Base-by-base conservation (phyloP, 176 grass and related monocot genomes). In the Zea mays region DNA sequence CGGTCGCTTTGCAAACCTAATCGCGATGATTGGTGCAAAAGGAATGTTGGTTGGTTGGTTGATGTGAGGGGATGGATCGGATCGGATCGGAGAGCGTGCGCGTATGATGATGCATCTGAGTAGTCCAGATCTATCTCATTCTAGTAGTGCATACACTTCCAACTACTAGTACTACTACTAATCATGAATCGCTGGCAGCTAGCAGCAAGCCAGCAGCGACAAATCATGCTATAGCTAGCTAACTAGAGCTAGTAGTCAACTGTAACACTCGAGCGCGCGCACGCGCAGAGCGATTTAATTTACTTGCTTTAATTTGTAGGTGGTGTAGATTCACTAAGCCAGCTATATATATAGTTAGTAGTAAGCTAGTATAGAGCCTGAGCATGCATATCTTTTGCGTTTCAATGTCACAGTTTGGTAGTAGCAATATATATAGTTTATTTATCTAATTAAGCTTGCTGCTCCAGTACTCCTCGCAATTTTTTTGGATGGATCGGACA, bases 11-110 rank as follows among this genome's bases (percentile, higher is more conserved):
- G 69, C 75, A 50, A 83, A 78, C 75, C 80, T 74, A 88, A 83
- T 20, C 1, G 50, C 60, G 62, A 79, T 88, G 80, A 83, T 83
- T 88, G 80, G 80, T 52, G 69, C 74, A 74, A 43, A 88, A 79
- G 44, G 69, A 88, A 88, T 83, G 86, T 88, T 87, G 42, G 39
- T 64, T 87, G 42, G 39, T 64, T 49, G 12, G 2, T 59, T 4
- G 19, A 10, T 60, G 10, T 60, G 20, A 11, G 19, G 55, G n/a
- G 55, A 74, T 43, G 10, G 39, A 1, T 58, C 8, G 7, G 39
- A 1, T 58, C 8, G 7, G 27, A 27, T 27, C 27, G 27, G 1
- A 27, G 27, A 27, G 27, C 27, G 27, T 27, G 27, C 19, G 7
- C 19, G 7, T 70, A 33, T 44, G 54, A 39, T 56, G 54, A 19